Evolutionary conservation across 345 rosid species (phyloP), one percentile per base, ranked within the genome.

Genomic region (Salix dunnii): DNA sequence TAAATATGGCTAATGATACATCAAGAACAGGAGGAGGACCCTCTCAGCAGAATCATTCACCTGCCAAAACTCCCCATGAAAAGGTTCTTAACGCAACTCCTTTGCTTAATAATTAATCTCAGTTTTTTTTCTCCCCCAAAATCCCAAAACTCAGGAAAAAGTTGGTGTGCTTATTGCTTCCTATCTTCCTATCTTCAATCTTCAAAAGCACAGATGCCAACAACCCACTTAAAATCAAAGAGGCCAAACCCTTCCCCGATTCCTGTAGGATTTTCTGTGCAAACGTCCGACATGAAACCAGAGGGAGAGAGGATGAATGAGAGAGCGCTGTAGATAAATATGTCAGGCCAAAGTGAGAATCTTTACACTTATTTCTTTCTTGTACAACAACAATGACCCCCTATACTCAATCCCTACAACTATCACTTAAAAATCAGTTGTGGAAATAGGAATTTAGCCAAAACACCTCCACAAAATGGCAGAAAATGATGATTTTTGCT

Each of bases 1-100:
- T 74, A 68, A 85, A 83, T 35, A 86, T 86, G 90, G 87, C 81
- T 61, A 86, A 70, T 69, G 93, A 89, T 80, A 30, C 82, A 76
- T 71, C 91, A 78, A 85, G 87, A 80, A 75, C 86, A 79, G 87
- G 76, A 63, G 78, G 58, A 51, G 71, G 76, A 18, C 60, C 75
- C 27, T 78, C 89, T 53, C 85, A 92, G 62, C 91, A 85, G 79
- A 82, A 86, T 81, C 88, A 79, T 74, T 74, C 91, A 62, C 71
- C 88, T 86, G 85, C 90, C 5, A 88, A 87, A 82, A 74, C 87
- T 68, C 48, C 86, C 60, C 92, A 88, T 42, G 99, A 95, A 72
- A 95, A 95, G 99, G 99, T 93, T 62, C 74, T 84, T 76, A 68
- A 30, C 60, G 74, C 78, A 67, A 36, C 77, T 73, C 65, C 60